A percentile compares a stretch with the other conserved stretches of the same genome.
Evolutionary conservation across 2,329 filamentous ascomycete species (phyloP).

Genomic region (Fusarium ramigenum): DNA sequence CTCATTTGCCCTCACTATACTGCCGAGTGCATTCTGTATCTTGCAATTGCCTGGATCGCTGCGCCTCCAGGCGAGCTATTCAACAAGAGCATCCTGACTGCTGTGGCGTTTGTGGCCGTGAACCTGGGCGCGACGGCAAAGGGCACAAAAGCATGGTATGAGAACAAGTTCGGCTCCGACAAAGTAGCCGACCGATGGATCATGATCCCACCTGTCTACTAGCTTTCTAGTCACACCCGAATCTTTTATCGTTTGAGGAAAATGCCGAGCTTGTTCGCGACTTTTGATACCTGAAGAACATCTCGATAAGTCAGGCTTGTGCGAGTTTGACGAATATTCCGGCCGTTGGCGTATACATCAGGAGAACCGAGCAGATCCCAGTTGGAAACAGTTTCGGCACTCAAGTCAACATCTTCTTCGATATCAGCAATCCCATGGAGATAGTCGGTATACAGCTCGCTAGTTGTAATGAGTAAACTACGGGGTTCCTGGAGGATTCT

Average conservation of each 20-base stretch:
- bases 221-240: conserved; percentile 32
- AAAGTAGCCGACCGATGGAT: conserved; percentile 72
- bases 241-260: conserved; percentile 51
- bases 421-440: conserved; percentile 79
- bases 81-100: conserved; percentile 79
- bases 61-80: conserved; percentile 72
- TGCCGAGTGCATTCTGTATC: conserved; percentile 85
- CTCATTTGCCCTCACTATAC: conserved; percentile 91
- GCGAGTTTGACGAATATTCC: conserved; percentile 66
- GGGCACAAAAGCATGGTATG: conserved; percentile 83
- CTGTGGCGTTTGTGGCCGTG: conserved; percentile 75
- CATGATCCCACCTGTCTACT: conserved; percentile 79
- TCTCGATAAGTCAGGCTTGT: conserved; percentile 85
- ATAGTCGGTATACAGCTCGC: conserved; percentile 73
- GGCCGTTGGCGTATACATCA: conserved; percentile 58
- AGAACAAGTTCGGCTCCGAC: conserved; percentile 74
- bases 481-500: conserved; percentile 83
- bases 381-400: conserved; percentile 71
- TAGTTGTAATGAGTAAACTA: conserved; percentile 79
- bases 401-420: conserved; percentile 72
- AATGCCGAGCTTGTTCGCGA: conserved; percentile 73
- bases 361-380: conserved; percentile 71
- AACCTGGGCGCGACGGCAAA: conserved; percentile 86
- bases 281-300: conserved; percentile 81
- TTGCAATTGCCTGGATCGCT: conserved; percentile 77